phyloP scores from a whole-genome alignment of 2,329 filamentous ascomycete genomes.

The Davidsoniella eucalypti region DNA sequence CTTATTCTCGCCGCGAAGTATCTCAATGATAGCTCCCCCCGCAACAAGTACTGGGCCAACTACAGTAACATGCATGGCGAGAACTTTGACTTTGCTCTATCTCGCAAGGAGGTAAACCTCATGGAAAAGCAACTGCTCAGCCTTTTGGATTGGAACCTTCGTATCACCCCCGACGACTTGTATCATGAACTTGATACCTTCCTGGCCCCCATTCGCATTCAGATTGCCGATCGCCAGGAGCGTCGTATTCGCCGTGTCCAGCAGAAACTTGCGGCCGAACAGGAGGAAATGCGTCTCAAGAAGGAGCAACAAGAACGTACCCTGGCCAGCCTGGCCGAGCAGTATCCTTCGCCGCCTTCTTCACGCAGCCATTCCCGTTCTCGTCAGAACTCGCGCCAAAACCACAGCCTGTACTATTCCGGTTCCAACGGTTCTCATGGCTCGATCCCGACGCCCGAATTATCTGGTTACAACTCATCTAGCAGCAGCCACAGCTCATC shows the following conservation, averaged over 20 bases:
- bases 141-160: conserved; percentile 85
- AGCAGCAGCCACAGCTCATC: conserved; percentile 30
- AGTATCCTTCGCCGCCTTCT: conserved; percentile 26
- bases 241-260: conserved; percentile 34
- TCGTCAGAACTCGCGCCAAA: conserved; percentile 17
- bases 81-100: conserved; percentile 65
- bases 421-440: conserved; percentile 27
- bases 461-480: conserved; percentile 31
- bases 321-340: conserved; percentile 10
- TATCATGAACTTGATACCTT: conserved; percentile 78
- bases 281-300: conserved; percentile 16
- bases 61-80: conserved; percentile 66
- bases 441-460: conserved; percentile 25
- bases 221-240: conserved; percentile 34
- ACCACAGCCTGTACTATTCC: conserved; percentile 25
- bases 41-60: conserved; percentile 99
- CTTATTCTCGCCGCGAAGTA: conserved; percentile 88
- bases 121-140: conserved; percentile 99
- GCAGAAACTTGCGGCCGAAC: conserved; percentile 27
- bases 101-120: conserved; percentile 86
- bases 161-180: conserved; percentile 71
- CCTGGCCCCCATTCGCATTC: conserved; percentile 63
- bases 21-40: conserved; percentile 93
- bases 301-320: neutral
- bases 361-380: conserved; percentile 29